Conservation (phyloP, 148 eudicot species). For the Fagopyrum esculentum region DNA sequence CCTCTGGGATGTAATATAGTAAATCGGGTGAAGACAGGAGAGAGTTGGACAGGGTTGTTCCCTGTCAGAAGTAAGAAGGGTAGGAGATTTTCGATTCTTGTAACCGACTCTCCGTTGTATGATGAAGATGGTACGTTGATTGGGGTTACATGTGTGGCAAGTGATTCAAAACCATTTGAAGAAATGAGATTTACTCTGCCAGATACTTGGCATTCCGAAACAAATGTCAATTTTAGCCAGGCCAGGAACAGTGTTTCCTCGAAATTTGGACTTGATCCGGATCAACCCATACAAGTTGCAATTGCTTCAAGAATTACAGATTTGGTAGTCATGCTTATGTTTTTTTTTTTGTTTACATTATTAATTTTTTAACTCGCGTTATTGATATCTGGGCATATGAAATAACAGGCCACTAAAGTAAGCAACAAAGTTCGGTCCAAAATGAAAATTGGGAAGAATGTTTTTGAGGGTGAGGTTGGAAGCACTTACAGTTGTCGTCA, state of each 20-base stretch:
- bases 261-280: slow-evolving; percentile 82
- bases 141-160: slow-evolving; percentile 65
- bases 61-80: slow-evolving; percentile 65
- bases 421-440: slow-evolving; percentile 90
- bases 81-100: slow-evolving; percentile 36
- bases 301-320: slow-evolving; percentile 75
- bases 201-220: slow-evolving; percentile 25
- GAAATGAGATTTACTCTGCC: slow-evolving; percentile 24
- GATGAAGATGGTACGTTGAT: slow-evolving; percentile 68
- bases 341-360: slow-evolving; percentile 6
- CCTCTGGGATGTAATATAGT: slow-evolving; percentile 39
- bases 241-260: slow-evolving; percentile 37
- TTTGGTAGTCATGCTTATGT: slow-evolving; percentile 41
- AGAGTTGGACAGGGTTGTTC: slow-evolving; percentile 82
- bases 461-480: slow-evolving; percentile 49
- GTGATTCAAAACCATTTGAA: slow-evolving; percentile 47
- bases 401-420: slow-evolving; percentile 72
- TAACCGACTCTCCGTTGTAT: slow-evolving; percentile 64
- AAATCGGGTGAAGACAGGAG: slow-evolving; percentile 48
- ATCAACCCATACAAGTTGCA: slow-evolving; percentile 82
- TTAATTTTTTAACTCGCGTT: neutral
- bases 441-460: slow-evolving; percentile 53
- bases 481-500: slow-evolving; percentile 54
- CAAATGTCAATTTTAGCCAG: slow-evolving; percentile 28
- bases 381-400: slow-evolving; percentile 11